A percentile compares a stretch with the other conserved stretches of the same genome.
Conservation (phyloP, 2,329 filamentous ascomycete genomes). For the Xenosphaeropsis pyriputrescens region DNA sequence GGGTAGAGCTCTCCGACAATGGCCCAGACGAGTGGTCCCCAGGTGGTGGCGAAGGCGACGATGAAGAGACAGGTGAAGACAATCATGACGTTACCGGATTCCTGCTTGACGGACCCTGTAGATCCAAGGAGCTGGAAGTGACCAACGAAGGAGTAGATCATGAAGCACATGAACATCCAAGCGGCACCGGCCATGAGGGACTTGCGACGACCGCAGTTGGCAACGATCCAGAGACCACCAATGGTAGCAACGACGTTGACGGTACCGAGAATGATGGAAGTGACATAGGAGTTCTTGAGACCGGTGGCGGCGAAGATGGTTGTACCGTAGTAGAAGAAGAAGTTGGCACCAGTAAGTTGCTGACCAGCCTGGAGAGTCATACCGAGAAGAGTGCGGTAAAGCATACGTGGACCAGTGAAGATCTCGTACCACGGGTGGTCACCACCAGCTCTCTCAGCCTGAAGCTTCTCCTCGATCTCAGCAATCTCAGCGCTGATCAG, state of each 20-base stretch:
- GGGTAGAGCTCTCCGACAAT: constrained; percentile 54
- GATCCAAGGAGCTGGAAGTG: constrained; percentile 26
- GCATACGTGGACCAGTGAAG: constrained; percentile 53
- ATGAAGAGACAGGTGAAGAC: constrained; percentile 54
- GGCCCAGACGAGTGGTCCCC: constrained; percentile 57
- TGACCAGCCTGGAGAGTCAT: constrained; percentile 49
- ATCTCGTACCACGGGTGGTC: constrained; percentile 34
- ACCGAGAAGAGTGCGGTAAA: constrained; percentile 47
- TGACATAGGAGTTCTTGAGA: constrained; percentile 42
- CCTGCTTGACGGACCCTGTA: constrained; percentile 27
- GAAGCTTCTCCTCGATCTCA: constrained; percentile 35
- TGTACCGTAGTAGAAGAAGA: constrained; percentile 52
- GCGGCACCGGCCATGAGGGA: constrained; percentile 47
- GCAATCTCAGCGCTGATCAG: constrained; percentile 30
- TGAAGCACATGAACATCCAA: constrained; percentile 46
- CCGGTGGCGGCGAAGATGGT: constrained; percentile 37
- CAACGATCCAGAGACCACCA: constrained; percentile 47
- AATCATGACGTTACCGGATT: constrained; percentile 44
- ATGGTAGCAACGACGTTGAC: constrained; percentile 57
- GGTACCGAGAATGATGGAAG: constrained; percentile 50
- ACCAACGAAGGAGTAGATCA: constrained; percentile 37
- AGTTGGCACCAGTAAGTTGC: constrained; percentile 55
- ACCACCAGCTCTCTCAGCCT: constrained; percentile 25
- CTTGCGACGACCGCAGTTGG: constrained; percentile 47
- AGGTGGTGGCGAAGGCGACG: constrained; percentile 51